Evolutionary conservation across 2,329 filamentous ascomycete genomes (phyloP), one percentile per base, ranked within the genome.

Genomic region (Gnomoniopsis smithogilvyi): DNA sequence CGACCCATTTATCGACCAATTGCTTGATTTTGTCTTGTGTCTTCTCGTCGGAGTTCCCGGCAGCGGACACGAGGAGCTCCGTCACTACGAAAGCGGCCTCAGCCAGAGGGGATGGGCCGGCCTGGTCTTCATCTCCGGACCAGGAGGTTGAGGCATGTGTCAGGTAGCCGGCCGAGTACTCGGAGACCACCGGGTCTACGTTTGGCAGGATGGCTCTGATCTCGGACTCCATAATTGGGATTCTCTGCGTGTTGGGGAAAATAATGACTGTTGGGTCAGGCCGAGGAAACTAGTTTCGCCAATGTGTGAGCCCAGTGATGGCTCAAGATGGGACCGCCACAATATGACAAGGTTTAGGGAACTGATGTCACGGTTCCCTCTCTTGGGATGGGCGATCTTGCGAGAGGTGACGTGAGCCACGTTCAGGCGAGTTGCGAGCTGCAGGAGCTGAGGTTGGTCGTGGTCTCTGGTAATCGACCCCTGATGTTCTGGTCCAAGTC

Each of bases 131-230:
- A 14, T 83, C 80, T 54, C 87, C 85, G 62, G 86, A 81, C 80
- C 90, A 96, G 54, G 90, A 81, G 65, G 88, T 93, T 51, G 93
- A 95, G 51, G 95, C 95, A 80, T 99, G 94, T 69, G 87, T 92
- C 67, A 99, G 82, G 72, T 98, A 99, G 59, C 95, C 95, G 65
- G 92, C 91, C 47, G 92, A 95, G 76, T 96, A 97, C 76, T 96
- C 91, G 51, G 92, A 93, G 66, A 97, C 80, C 63, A 96, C 83
- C 60, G 89, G 91, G 76, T 97, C 93, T 67, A 97, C 91, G 70
- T 90, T 89, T 63, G 92, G 92, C 66, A 96, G 85, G 66, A 92
- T 85, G 62, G 88, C 80, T 77, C 89, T 89, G 72, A 96, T 92
- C 77, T 96, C 91, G 69, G 90, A 82, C 75, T 96, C 92, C 92